Base-by-base conservation (phyloP, 352 stramenopile species). In the Pythium pyrilobum region DNA sequence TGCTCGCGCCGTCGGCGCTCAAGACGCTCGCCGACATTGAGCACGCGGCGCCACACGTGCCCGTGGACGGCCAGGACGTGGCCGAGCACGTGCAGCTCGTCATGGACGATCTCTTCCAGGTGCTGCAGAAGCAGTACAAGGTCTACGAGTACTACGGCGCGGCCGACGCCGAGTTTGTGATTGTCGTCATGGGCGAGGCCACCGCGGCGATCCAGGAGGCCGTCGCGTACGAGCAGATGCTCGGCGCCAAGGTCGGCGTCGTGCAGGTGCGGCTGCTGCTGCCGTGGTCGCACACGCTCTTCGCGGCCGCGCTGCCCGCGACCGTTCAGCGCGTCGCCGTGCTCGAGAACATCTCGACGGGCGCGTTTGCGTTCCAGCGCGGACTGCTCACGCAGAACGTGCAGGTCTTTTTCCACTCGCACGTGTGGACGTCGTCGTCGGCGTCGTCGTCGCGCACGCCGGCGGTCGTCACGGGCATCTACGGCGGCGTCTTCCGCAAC, bases 121-220 rank as follows among this genome's bases (percentile, higher is more conserved):
- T 87, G 28, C 70, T 88, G 24, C 76, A 87, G 62, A 74, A 76
- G 46, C 77, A 90, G 62, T 91, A 91, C 69, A 72, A 77, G 20
- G 67, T 92, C 41, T 91, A 88, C 68, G 83, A 94, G 62, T 92
- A 94, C 65, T 64, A 71, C 33, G 83, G 83, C 37, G 64, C 70
- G 0, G 13, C 64, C 5, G 76, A 94, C 40, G 83, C 83, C 18
- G 74, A 89, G 67, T 62, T 61, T 55, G 81, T 91, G 4, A 62
- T 92, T 31, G 78, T 92, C 10, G 74, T 89, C 43, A 69, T 90
- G 13, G 81, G 81, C 37, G 73, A 89, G 27, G 83, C 79, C 2
- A 66, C 73, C 2, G 60, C 64, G 9, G 76, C 72, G 10, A 53
- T 86, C 15, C 72, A 85, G 42, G 67, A 87, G 23, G 81, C 75